phyloP scores from a whole-genome alignment of 768 basidiomycete genomes.

The Cystobasidium tubakii region DNA sequence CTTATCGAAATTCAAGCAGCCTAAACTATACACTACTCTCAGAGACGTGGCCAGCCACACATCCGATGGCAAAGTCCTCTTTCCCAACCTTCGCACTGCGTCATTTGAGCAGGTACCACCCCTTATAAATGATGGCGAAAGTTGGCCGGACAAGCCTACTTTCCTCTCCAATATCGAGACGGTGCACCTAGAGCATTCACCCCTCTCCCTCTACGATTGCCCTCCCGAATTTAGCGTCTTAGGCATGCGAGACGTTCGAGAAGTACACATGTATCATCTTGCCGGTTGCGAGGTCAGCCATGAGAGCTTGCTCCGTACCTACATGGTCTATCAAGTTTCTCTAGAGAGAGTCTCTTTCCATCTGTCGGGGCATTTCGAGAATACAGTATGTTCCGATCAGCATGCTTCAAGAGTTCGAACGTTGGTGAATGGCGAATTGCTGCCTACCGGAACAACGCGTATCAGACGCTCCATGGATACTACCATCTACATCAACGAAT shows the following conservation, averaged over 20 bases:
- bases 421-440: background rate
- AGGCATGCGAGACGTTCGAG: background rate
- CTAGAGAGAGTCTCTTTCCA: background rate
- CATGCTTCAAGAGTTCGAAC: background rate
- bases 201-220: background rate
- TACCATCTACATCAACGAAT: background rate
- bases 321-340: background rate
- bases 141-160: background rate
- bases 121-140: background rate
- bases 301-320: background rate
- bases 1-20: background rate
- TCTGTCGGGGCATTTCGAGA: background rate
- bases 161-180: background rate
- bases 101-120: background rate
- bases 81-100: background rate
- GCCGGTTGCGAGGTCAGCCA: background rate
- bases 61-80: background rate
- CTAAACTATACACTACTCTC: background rate
- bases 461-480: background rate
- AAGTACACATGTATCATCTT: slow-evolving; percentile 5
- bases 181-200: background rate
- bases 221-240: background rate
- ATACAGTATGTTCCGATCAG: background rate
- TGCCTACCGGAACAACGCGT: background rate
- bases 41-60: background rate